phyloP scores from a whole-genome alignment of 805 yeast genomes.

The Yarrowia hollandica region DNA sequence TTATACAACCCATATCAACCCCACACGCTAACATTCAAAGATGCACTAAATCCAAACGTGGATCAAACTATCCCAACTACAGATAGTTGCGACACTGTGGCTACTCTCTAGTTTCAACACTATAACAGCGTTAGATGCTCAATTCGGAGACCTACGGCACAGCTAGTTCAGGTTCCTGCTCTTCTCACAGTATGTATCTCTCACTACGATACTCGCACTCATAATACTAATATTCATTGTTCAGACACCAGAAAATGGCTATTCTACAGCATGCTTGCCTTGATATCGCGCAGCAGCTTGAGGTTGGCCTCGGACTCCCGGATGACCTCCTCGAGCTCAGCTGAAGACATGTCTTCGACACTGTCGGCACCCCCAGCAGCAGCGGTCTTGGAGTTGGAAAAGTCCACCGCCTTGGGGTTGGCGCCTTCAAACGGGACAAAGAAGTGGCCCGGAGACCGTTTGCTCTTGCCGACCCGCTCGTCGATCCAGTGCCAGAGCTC shows the following conservation, averaged over 20 bases:
- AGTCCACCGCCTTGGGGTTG: constrained; percentile 27
- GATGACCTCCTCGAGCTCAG: constrained; percentile 13
- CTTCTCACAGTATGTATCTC: no score
- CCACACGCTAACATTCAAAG: no score
- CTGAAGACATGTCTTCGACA: neutral
- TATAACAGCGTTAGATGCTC: no score
- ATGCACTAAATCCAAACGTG: no score
- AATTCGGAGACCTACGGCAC: no score
- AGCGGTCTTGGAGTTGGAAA: neutral
- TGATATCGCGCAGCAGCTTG: constrained; percentile 5
- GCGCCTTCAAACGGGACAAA: constrained; percentile 28
- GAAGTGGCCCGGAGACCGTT: constrained; percentile 7
- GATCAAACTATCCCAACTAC: no score
- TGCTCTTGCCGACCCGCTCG: constrained; percentile 41
- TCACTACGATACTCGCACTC: no score
- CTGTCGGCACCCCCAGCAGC: neutral
- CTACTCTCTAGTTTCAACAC: no score
- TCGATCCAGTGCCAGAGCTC: constrained; percentile 75
- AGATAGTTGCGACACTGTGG: no score
- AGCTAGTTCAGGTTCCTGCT: no score
- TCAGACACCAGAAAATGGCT: neutral
- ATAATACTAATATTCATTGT: constrained; percentile 1
- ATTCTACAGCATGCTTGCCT: constrained; percentile 14
- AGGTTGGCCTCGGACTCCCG: constrained; percentile 20
- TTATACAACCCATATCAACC: no score